Evolutionary conservation across 2,329 filamentous ascomycete genomes (phyloP), one percentile per base, ranked within the genome.

Genomic region (Magnaporthiopsis rhizophila): DNA sequence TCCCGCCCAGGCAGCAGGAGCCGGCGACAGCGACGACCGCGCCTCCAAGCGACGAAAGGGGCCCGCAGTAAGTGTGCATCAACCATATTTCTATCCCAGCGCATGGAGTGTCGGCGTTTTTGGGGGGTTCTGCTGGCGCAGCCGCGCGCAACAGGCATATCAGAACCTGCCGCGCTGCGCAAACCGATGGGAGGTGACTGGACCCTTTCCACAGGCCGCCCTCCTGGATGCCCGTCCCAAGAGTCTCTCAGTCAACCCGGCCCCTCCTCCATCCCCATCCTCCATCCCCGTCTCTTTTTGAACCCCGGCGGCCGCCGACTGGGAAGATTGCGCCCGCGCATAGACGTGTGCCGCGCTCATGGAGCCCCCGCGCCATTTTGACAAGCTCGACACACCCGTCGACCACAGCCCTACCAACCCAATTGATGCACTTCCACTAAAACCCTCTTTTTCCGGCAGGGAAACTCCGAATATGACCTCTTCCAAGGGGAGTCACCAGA

Each of bases 401-500:
- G 30, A 53, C 45, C 21, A 53, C 57, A 28, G 15, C 57, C 57
- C 26, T 9, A 58, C 57, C 57, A 58, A 21, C 7, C 45, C 45
- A 53, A n/a, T 53, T 24, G 11, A 53, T 53, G 45, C 45, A 11
- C 21, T 53, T n/a, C 45, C 45, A 53, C 45, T 53, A 53, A 53
- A 53, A 50, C 38, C 38, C 45, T 11, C 45, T 53, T 24, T 53
- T n/a, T 13, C 3, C 45, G 6, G 7, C 45, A 53, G 45, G 45
- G 45, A 21, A 53, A 63, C n/a, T 66, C 77, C 71, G 76, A 79
- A 67, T 83, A 79, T 68, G 80, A 85, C 67, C 74, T 85, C 34
- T 74, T 78, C 61, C 77, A 82, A 65, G 80, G 80, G 68, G 89
- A 93, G 76, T 87, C 84, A 21, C 76, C 78, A 64, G 86, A 90